These are phyloP conservation scores for Lagenaria siceraria DNA, from an alignment of 306 rosid genomes.

Conservation along the genomic window DNA sequence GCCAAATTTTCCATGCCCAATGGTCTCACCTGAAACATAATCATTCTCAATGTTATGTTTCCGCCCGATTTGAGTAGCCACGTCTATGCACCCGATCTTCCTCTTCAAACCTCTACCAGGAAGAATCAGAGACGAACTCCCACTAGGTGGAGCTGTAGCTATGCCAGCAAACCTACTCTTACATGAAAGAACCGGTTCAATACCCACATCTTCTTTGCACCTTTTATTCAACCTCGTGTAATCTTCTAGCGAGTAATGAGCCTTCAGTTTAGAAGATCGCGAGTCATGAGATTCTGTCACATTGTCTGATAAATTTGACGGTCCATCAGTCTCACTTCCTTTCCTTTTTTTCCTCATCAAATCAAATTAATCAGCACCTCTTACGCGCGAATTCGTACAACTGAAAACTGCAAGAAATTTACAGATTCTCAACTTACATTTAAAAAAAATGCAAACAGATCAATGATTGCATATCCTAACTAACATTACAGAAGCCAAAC, in stretches of 20 bases:
- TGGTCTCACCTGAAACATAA: constrained; percentile 48
- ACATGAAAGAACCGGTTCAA: constrained; percentile 36
- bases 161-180: constrained; percentile 80
- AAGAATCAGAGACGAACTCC: constrained; percentile 58
- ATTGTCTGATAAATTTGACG: constrained; percentile 23
- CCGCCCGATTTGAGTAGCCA: constrained; percentile 91
- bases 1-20: constrained; percentile 95
- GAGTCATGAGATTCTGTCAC: constrained; percentile 35
- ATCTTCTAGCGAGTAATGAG: constrained; percentile 77
- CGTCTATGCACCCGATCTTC: constrained; percentile 96
- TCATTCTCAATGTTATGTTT: constrained; percentile 84
- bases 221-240: constrained; percentile 78
- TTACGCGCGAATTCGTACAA: constrained; percentile 3
- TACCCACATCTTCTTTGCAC: constrained; percentile 57
- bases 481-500: not conserved
- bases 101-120: constrained; percentile 87
- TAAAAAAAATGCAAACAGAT: not conserved
- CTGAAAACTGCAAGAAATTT: constrained; percentile 5
- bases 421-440: not conserved
- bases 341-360: constrained; percentile 96
- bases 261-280: constrained; percentile 39
- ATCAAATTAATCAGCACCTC: constrained; percentile 13
- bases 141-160: constrained; percentile 93
- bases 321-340: constrained; percentile 61
- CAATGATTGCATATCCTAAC: not conserved